Percentiles rank a stretch among this genome's conserved stretches.
Conservation (phyloP, 176 grass and related monocot genomes). For the Musa acuminata region DNA sequence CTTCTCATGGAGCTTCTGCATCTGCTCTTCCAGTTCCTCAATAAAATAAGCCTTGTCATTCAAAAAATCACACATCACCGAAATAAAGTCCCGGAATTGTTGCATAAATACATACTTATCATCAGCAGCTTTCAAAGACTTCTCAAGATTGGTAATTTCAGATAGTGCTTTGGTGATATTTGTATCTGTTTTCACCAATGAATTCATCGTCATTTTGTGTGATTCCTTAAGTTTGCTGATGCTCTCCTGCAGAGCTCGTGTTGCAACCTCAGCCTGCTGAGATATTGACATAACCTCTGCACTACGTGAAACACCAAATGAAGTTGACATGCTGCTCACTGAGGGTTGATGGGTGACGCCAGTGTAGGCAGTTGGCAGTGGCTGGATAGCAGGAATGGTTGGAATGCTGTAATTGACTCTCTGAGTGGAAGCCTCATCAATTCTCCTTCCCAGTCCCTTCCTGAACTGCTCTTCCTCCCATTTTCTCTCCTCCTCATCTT, state of each 20-base stretch:
- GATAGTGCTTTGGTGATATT: conserved; percentile 70
- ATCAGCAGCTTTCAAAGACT: conserved; percentile 51
- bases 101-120: conserved; percentile 85
- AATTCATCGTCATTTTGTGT: conserved; percentile 50
- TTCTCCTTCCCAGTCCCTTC: conserved; percentile 63
- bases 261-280: conserved; percentile 77
- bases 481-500: conserved; percentile 75
- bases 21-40: conserved; percentile 85
- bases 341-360: conserved; percentile 26
- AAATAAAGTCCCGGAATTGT: conserved; percentile 77
- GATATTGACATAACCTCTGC: conserved; percentile 62
- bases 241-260: conserved; percentile 57
- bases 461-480: conserved; percentile 96
- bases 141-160: conserved; percentile 72
- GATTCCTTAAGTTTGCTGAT: conserved; percentile 72
- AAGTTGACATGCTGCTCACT: conserved; percentile 13
- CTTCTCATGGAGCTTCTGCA: conserved; percentile 76
- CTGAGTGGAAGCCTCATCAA: conserved; percentile 50
- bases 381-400: conserved; percentile 31
- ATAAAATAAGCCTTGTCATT: conserved; percentile 87
- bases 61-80: conserved; percentile 85
- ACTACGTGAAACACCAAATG: conserved; percentile 42
- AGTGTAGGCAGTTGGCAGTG: conserved; percentile 27
- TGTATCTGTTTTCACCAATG: conserved; percentile 56
- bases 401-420: conserved; percentile 30